phyloP scores from a whole-genome alignment of 1,284 basidiomycete species.

The Phylloboletellus chloephorus region DNA sequence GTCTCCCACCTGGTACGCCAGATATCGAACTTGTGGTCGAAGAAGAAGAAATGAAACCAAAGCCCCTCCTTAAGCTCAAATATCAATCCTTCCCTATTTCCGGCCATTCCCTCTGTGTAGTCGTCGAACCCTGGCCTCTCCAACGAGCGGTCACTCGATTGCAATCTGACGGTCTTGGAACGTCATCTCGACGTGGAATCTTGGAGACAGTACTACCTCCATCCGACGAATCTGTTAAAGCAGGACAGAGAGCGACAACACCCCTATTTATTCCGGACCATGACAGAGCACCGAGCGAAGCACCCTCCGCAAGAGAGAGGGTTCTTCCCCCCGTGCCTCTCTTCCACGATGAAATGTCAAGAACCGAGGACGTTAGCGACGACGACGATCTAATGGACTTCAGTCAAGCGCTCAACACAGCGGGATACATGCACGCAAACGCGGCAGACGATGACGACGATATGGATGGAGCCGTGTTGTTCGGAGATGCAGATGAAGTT shows the following conservation, averaged over 20 bases:
- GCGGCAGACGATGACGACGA: conserved; percentile 69
- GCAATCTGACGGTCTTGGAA: conserved; percentile 31
- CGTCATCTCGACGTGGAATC: conserved; percentile 31
- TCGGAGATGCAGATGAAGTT: conserved; percentile 74
- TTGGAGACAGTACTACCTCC: conserved; percentile 33
- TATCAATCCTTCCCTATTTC: conserved; percentile 65
- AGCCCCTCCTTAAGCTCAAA: conserved; percentile 57
- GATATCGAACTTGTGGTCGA: conserved; percentile 30
- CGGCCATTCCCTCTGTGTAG: conserved; percentile 67
- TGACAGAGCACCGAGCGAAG: conserved; percentile 37
- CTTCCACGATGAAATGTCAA: conserved; percentile 36
- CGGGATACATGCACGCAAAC: conserved; percentile 48
- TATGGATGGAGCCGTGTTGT: conserved; percentile 64
- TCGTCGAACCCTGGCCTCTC: conserved; percentile 71
- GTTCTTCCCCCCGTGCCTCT: conserved; percentile 39
- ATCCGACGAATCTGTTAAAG: conserved; percentile 14
- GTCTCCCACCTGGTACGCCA: conserved; percentile 1
- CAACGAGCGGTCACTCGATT: conserved; percentile 38
- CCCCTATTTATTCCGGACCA: conserved; percentile 68
- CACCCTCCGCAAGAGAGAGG: conserved; percentile 28
- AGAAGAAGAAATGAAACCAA: conserved; percentile 65
- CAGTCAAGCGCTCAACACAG: conserved; percentile 63
- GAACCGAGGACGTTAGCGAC: conserved; percentile 36
- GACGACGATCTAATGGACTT: conserved; percentile 61
- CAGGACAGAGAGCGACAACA: conserved; percentile 37